These are phyloP conservation scores for Naganishia liquefaciens DNA, from an alignment of 1,284 basidiomycete genomes.

Conservation along the genomic window DNA sequence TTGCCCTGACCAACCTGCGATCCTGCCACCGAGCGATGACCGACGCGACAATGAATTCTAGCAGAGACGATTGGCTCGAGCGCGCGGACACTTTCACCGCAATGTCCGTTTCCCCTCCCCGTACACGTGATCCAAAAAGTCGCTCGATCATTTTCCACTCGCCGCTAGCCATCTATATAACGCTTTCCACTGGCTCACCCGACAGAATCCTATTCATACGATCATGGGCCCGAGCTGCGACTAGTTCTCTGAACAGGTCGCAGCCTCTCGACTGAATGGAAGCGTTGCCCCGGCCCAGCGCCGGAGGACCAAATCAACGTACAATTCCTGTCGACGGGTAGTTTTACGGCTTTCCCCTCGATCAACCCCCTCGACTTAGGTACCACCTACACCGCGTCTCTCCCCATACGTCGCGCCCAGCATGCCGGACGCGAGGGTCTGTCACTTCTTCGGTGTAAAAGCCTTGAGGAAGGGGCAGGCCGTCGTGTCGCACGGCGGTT, in stretches of 20 bases:
- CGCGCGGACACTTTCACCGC: background rate
- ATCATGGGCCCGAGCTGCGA: constrained; percentile 33
- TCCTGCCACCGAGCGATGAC: background rate
- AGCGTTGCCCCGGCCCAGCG: constrained; percentile 27
- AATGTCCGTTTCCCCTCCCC: background rate
- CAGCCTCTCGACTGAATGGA: constrained; percentile 33
- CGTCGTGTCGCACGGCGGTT: background rate
- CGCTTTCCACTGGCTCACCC: background rate
- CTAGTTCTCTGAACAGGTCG: constrained; percentile 28
- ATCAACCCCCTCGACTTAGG: constrained; percentile 33
- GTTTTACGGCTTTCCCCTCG: constrained; percentile 33
- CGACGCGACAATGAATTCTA: background rate
- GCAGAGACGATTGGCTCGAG: background rate
- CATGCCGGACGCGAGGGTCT: background rate
- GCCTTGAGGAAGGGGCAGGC: constrained; percentile 21
- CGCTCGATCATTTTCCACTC: constrained; percentile 14
- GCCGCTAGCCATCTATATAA: constrained; percentile 15
- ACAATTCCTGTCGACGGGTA: constrained; percentile 36
- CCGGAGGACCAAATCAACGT: constrained; percentile 28
- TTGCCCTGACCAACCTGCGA: background rate
- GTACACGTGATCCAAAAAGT: constrained; percentile 22
- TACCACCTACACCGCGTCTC: constrained; percentile 5
- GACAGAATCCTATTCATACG: background rate
- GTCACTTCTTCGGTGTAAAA: constrained; percentile 18
- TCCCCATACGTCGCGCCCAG: background rate